Conservation (phyloP, 2,329 filamentous ascomycete species). For the Mycosphaerelloides madeirae region DNA sequence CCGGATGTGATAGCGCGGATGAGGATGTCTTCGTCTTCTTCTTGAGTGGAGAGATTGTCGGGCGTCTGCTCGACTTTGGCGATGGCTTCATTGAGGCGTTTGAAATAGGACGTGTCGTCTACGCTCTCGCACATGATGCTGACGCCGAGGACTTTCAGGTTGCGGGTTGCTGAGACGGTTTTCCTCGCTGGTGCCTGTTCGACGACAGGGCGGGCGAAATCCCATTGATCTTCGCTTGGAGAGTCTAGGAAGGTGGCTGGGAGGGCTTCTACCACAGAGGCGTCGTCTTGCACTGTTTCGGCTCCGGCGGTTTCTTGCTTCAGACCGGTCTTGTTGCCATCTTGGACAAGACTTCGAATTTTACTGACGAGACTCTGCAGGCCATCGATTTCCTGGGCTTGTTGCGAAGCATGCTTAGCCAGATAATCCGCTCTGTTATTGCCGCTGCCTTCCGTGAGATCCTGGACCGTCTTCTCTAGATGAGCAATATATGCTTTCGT, state of each 20-base stretch:
- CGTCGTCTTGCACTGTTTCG: constrained; percentile 4
- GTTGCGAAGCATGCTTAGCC: constrained; percentile 19
- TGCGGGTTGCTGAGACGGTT: constrained; percentile 9
- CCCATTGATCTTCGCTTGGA: constrained; percentile 18
- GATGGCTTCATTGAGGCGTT: constrained; percentile 17
- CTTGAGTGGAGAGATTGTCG: constrained; percentile 13
- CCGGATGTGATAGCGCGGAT: constrained; percentile 16
- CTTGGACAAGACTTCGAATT: constrained; percentile 20
- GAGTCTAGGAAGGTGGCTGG: constrained; percentile 9
- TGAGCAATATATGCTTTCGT: constrained; percentile 23
- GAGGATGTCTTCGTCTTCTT: constrained; percentile 20
- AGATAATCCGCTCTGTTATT: constrained; percentile 18
- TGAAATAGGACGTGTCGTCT: constrained; percentile 18
- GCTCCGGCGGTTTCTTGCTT: constrained; percentile 11
- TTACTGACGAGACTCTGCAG: constrained; percentile 20
- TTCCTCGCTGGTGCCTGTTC: neutral
- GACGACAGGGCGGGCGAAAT: constrained; percentile 4
- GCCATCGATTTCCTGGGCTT: constrained; percentile 20
- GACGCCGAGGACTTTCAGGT: constrained; percentile 18
- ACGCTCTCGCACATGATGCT: constrained; percentile 15
- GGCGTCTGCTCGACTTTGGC: constrained; percentile 16
- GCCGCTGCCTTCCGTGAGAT: constrained; percentile 18
- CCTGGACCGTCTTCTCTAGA: constrained; percentile 21
- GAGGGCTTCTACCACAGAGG: neutral
- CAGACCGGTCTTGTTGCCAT: constrained; percentile 14